A percentile compares a stretch with the other conserved stretches of the same genome.
These are phyloP conservation scores for Monosporascus ibericus DNA, from an alignment of 2,329 filamentous ascomycete genomes.

Conservation along the genomic window DNA sequence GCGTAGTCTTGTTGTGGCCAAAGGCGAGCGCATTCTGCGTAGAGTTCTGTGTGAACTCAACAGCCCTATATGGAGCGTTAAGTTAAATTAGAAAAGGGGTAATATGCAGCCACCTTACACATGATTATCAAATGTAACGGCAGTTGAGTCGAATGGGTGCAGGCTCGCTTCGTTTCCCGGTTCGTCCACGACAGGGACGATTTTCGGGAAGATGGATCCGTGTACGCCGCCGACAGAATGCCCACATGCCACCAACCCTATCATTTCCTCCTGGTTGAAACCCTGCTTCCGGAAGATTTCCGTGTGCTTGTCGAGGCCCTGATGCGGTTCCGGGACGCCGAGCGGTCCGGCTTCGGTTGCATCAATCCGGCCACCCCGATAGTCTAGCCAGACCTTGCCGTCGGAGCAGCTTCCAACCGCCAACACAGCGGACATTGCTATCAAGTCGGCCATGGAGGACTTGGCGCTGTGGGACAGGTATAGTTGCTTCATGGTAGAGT, in stretches of 20 bases:
- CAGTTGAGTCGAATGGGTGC: conserved; percentile 14
- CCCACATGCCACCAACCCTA: conserved; percentile 21
- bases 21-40: conserved; percentile 17
- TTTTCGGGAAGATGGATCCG: neutral
- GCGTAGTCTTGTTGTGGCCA: conserved; percentile 19
- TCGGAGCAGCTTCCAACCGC: conserved; percentile 20
- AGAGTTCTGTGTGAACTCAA: conserved; percentile 18
- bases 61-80: neutral
- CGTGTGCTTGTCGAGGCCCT: conserved; percentile 18
- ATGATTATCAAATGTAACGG: conserved; percentile 14
- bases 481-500: conserved; percentile 16
- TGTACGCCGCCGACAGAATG: conserved; percentile 17
- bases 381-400: conserved; percentile 18
- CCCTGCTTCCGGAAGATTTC: conserved; percentile 17
- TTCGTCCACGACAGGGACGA: conserved; percentile 9
- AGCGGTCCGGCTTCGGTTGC: conserved; percentile 19
- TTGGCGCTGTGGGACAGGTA: conserved; percentile 7
- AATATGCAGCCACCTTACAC: conserved; percentile 4
- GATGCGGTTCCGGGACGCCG: conserved; percentile 21
- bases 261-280: conserved; percentile 19
- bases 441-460: conserved; percentile 19
- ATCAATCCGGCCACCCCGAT: conserved; percentile 20
- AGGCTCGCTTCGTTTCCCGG: neutral
- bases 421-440: conserved; percentile 23
- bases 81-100: neutral